Evolutionary conservation across 1,284 basidiomycete species (phyloP).

Genomic region (Mycosarcoma maydis): DNA sequence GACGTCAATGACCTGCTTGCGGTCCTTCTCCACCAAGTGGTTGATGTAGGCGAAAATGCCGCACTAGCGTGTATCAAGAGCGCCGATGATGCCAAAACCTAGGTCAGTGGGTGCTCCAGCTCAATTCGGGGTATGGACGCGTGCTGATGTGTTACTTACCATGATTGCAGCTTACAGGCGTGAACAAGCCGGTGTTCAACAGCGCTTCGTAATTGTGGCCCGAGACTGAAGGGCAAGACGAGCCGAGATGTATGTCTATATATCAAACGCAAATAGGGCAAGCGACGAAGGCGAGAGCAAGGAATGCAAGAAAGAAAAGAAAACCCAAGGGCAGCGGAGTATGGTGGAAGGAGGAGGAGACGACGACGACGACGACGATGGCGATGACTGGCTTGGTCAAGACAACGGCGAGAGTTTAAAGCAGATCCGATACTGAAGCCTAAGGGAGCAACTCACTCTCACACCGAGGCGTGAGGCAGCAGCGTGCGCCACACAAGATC

Average conservation of each 20-base stretch:
- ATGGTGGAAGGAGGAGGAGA: constrained; percentile 9
- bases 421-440: constrained; percentile 2
- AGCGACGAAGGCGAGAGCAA: constrained; percentile 10
- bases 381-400: background rate
- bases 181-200: constrained; percentile 35
- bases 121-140: no score
- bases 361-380: constrained; percentile 9
- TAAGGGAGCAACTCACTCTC: background rate
- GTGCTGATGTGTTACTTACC: constrained; percentile 35
- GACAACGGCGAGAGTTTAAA: constrained; percentile 27
- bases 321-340: constrained; percentile 22
- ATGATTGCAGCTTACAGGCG: constrained; percentile 21
- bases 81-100: background rate
- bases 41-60: constrained; percentile 67
- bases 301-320: background rate
- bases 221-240: constrained; percentile 15
- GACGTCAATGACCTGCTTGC: constrained; percentile 90
- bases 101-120: constrained; percentile 2
- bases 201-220: constrained; percentile 12
- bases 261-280: constrained; percentile 6
- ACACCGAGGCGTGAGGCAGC: no score
- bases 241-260: no score
- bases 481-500: no score
- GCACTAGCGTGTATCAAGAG: constrained; percentile 43
- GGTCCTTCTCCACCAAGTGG: constrained; percentile 73